Percentiles rank a stretch among this genome's conserved stretches.
Evolutionary conservation across 495 filamentous ascomycete genomes (phyloP).

Genomic region (Hypoxylon fragiforme): DNA sequence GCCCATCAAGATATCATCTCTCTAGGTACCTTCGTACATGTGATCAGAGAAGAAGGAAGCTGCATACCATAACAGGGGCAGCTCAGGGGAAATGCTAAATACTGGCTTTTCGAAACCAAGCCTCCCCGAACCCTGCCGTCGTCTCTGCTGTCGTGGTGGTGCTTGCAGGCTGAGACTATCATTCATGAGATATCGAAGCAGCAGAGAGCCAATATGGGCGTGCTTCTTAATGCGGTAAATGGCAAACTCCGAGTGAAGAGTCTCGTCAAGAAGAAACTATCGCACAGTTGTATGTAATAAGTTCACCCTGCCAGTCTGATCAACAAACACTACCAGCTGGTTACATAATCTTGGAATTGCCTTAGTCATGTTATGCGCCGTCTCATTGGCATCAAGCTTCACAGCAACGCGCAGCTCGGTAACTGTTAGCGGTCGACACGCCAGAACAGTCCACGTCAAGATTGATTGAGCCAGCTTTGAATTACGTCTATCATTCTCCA

Average conservation of each 20-base stretch:
- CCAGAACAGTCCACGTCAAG: conserved; percentile 35
- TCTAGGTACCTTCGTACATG: conserved; percentile 21
- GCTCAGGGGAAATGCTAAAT: not conserved
- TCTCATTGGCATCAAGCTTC: conserved; percentile 37
- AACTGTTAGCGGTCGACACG: conserved; percentile 33
- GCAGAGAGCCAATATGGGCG: conserved; percentile 20
- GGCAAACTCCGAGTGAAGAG: conserved; percentile 13
- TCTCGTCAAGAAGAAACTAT: conserved; percentile 35
- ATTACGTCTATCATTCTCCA: conserved; percentile 26
- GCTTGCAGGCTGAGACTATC: conserved; percentile 14
- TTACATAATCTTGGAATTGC: conserved; percentile 35
- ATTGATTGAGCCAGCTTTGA: conserved; percentile 29
- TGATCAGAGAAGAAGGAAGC: conserved; percentile 36
- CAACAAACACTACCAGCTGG: conserved; percentile 38
- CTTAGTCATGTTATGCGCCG: conserved; percentile 29
- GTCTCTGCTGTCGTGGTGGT: not conserved
- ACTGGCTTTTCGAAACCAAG: conserved; percentile 9
- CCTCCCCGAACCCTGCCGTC: not conserved
- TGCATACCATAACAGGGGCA: conserved; percentile 35
- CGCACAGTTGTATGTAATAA: conserved; percentile 42
- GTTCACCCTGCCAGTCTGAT: conserved; percentile 27
- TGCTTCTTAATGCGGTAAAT: conserved; percentile 25
- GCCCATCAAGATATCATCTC: conserved; percentile 18
- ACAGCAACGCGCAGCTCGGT: conserved; percentile 34
- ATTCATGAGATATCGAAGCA: conserved; percentile 28